Evolutionary conservation across 176 grass and related monocot species (phyloP).

Genomic region (Juncus effusus): DNA sequence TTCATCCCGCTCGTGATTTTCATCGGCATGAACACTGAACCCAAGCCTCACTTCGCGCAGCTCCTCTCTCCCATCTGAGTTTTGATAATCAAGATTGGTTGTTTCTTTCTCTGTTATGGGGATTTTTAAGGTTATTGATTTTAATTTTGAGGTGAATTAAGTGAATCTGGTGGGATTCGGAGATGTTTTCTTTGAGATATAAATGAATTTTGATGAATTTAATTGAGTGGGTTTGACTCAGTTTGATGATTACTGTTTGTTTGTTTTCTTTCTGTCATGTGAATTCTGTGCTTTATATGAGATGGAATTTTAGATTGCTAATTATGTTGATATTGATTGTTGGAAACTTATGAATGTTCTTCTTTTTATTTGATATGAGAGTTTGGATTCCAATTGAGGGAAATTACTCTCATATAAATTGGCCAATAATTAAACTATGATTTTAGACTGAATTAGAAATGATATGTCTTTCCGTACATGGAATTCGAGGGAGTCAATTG

Average conservation of each 20-base stretch:
- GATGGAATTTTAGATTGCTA: neutral
- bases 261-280: neutral
- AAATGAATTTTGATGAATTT: constrained; percentile 14
- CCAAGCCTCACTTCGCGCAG: constrained; percentile 39
- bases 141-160: neutral
- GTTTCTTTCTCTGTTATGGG: neutral
- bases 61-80: constrained; percentile 31
- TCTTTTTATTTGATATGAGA: no score
- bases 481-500: no score
- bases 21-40: constrained; percentile 61
- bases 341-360: no score
- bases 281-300: neutral
- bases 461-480: no score
- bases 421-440: no score
- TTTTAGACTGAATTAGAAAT: no score
- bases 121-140: neutral
- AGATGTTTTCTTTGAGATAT: constrained; percentile 5
- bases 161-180: neutral
- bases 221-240: neutral
- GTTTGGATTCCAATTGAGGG: no score
- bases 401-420: no score
- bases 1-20: constrained; percentile 59
- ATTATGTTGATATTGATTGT: neutral
- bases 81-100: neutral
- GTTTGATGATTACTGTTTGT: neutral